Conservation (phyloP, 1,139 yeast genomes). For the Groenewaldozyma sp. region DNA sequence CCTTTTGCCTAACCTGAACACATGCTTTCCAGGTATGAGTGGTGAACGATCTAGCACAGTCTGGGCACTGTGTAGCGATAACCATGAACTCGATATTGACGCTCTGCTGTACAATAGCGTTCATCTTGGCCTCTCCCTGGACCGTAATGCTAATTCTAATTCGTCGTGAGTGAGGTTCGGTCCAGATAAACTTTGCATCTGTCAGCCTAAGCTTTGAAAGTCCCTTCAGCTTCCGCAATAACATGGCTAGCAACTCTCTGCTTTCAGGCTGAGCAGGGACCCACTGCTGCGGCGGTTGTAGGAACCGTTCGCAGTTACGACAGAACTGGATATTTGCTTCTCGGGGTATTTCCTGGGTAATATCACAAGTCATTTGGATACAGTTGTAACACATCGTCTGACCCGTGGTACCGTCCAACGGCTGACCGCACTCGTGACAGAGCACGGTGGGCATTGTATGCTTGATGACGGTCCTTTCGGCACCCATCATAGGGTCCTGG, state of each 20-base stretch:
- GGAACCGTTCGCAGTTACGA: constrained; percentile 91
- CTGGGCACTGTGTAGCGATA: constrained; percentile 93
- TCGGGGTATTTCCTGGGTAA: constrained; percentile 92
- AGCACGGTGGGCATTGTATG: constrained; percentile 50
- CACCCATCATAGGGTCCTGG: not conserved
- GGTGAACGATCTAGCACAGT: constrained; percentile 94
- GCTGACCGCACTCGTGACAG: constrained; percentile 98
- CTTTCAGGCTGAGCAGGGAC: constrained; percentile 83
- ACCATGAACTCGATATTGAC: constrained; percentile 95
- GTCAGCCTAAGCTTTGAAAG: constrained; percentile 75
- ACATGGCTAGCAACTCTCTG: constrained; percentile 81
- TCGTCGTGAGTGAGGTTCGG: constrained; percentile 97
- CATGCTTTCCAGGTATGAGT: constrained; percentile 98
- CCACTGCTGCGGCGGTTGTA: constrained; percentile 96
- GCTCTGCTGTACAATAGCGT: constrained; percentile 86
- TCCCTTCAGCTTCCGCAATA: constrained; percentile 83
- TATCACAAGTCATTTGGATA: constrained; percentile 86
- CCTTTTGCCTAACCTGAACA: constrained; percentile 96
- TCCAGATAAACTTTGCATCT: constrained; percentile 96
- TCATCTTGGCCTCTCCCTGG: constrained; percentile 83
- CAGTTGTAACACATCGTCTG: constrained; percentile 97
- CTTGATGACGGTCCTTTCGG: not conserved
- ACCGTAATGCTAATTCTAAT: constrained; percentile 83
- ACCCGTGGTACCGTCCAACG: constrained; percentile 91
- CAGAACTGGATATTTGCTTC: constrained; percentile 91